Conservation (phyloP, 2,329 filamentous ascomycete species). For the Alternaria incomplexa region DNA sequence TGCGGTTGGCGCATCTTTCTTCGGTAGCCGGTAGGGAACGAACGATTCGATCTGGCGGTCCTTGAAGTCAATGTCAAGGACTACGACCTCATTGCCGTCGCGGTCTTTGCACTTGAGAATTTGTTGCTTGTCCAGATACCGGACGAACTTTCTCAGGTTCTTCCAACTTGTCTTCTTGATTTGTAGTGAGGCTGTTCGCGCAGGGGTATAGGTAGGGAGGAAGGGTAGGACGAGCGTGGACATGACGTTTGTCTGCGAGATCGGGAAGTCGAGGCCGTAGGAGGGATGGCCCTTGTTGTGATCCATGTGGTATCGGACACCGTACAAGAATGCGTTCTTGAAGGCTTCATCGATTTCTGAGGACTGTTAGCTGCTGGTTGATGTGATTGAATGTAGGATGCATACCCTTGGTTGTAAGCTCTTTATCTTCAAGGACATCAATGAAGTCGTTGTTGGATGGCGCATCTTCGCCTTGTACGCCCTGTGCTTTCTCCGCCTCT, state of each 20-base stretch:
- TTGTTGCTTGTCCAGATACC: constrained; percentile 67
- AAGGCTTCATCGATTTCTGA: constrained; percentile 72
- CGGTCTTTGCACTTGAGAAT: constrained; percentile 71
- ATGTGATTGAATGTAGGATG: not conserved
- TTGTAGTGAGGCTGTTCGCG: constrained; percentile 63
- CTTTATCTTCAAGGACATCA: constrained; percentile 53
- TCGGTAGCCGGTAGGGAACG: constrained; percentile 67
- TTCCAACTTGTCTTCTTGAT: constrained; percentile 77
- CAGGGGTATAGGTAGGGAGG: constrained; percentile 64
- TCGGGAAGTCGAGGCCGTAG: constrained; percentile 65
- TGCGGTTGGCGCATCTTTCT: constrained; percentile 54
- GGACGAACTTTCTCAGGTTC: constrained; percentile 73
- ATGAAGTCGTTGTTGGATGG: constrained; percentile 39
- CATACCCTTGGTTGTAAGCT: constrained; percentile 64
- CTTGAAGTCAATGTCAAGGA: constrained; percentile 69
- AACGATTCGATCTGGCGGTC: constrained; percentile 62
- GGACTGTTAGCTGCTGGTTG: constrained; percentile 8
- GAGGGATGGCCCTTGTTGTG: constrained; percentile 59
- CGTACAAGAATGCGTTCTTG: constrained; percentile 68
- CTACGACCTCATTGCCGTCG: constrained; percentile 67
- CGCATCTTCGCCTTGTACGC: constrained; percentile 44
- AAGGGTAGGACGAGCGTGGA: constrained; percentile 70
- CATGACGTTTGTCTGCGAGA: constrained; percentile 69
- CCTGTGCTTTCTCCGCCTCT: constrained; percentile 42
- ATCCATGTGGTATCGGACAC: constrained; percentile 65